These are phyloP conservation scores for Phytopythium delawarense DNA, from an alignment of 352 stramenopile species.

Conservation along the genomic window DNA sequence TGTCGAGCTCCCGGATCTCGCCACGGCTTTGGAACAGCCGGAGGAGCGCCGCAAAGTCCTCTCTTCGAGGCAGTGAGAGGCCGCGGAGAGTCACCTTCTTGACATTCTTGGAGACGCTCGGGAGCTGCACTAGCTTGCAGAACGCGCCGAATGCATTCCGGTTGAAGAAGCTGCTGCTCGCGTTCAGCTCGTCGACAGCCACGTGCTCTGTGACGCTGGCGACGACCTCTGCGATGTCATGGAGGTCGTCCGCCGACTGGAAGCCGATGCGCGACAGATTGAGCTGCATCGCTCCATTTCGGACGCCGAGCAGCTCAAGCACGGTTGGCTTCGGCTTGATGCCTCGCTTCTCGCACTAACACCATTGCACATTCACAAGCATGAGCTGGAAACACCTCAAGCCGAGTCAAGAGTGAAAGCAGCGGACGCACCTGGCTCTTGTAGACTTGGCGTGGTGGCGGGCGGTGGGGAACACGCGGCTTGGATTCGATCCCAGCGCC, in stretches of 20 bases:
- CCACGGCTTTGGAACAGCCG: slow-evolving; percentile 19
- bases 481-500: not conserved
- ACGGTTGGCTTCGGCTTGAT: slow-evolving; percentile 35
- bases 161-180: slow-evolving; percentile 69
- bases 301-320: slow-evolving; percentile 31
- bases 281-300: slow-evolving; percentile 31
- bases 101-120: slow-evolving; percentile 26
- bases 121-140: slow-evolving; percentile 35
- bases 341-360: slow-evolving; percentile 41
- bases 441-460: slow-evolving; percentile 30
- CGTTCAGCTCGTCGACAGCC: slow-evolving; percentile 39
- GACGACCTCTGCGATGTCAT: slow-evolving; percentile 48
- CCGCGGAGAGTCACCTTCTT: slow-evolving; percentile 38
- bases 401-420: not conserved
- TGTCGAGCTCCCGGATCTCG: slow-evolving; percentile 42
- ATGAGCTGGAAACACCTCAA: not conserved
- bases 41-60: slow-evolving; percentile 41
- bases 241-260: slow-evolving; percentile 43
- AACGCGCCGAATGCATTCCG: slow-evolving; percentile 41
- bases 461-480: not conserved
- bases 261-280: slow-evolving; percentile 51
- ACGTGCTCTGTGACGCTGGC: slow-evolving; percentile 13
- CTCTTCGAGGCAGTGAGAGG: slow-evolving; percentile 40
- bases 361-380: not conserved
- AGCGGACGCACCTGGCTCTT: slow-evolving; percentile 25